Base-by-base conservation (phyloP, 257 asterid species). In the Nicotiana undulata region DNA sequence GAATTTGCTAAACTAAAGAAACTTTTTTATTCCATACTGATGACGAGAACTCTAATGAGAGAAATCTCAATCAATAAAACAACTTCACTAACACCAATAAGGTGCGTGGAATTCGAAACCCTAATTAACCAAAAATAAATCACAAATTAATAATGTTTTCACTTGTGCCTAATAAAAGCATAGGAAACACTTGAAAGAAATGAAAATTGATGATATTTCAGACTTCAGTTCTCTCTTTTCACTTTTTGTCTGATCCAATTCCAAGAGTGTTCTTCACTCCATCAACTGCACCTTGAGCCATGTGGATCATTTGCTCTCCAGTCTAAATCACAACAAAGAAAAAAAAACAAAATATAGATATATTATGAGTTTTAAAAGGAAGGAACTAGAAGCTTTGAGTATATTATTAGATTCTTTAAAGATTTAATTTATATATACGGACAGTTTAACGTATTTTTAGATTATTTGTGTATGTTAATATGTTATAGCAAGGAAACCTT, bases 191-290 rank as follows among this genome's bases (percentile, higher is more conserved):
- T 46, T 13, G 0, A 46, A 72, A 1, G 15, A 40, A 70, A 9
- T 70, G 32, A 68, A 9, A 68, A 67, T n/a, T n/a, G n/a, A 6
- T 44, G 15, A 3, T 44, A 16, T 46, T 22, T 20, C 37, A 18
- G 3, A 2, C 17, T 40, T 37, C 1, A 37, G 24, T 18, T n/a
- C 1, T 4, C 3, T 68, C 4, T n/a, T 37, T 85, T 90, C 89
- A 90, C 88, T 90, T 90, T 88, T 87, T 88, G 1, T 91, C 76
- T 40, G 70, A 93, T 22, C 92, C 86, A 86, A 91, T 85, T 80
- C 95, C 95, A 63, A 91, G 90, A 51, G 93, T 91, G 87, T 88
- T 91, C 84, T 91, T 91, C 85, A 89, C 90, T 11, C 95, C 93
- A 79, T 91, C 95, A 15, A 89, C 79, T 17, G 95, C 95, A 24